Conservation (phyloP, 2,329 filamentous ascomycete genomes). For the Xylariaceae sp. region DNA sequence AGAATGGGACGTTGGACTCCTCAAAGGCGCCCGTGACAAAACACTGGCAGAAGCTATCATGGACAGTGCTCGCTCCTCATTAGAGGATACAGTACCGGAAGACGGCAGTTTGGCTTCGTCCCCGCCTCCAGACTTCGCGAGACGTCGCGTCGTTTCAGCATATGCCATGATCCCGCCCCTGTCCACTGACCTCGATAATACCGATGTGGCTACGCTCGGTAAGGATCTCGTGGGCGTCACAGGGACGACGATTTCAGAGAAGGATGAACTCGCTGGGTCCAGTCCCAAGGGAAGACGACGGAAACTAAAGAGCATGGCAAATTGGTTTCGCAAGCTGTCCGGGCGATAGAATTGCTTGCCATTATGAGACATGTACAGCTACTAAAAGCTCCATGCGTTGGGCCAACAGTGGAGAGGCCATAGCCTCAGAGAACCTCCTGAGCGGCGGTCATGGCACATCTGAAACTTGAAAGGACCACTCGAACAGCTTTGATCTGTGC, state of each 20-base stretch:
- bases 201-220: not conserved
- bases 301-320: constrained; percentile 28
- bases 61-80: constrained; percentile 1
- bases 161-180: constrained; percentile 17
- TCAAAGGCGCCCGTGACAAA: constrained; percentile 16
- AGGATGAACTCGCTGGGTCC: not conserved
- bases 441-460: no score
- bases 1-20: constrained; percentile 24
- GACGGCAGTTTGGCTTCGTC: constrained; percentile 11
- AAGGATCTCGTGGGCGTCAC: not conserved
- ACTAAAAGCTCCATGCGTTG: no score
- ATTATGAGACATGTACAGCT: constrained; percentile 2
- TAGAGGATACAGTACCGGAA: constrained; percentile 5
- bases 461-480: no score
- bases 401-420: no score
- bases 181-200: constrained; percentile 6
- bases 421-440: no score
- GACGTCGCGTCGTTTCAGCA: constrained; percentile 20
- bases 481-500: no score
- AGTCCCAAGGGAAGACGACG: constrained; percentile 16
- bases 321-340: constrained; percentile 30
- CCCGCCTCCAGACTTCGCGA: constrained; percentile 16
- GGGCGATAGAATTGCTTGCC: constrained; percentile 27
- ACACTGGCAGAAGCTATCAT: constrained; percentile 19
- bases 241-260: not conserved